Evolutionary conservation across 225 moss, liverwort and hornwort genomes (phyloP).

Genomic region (Polytrichum commune): DNA sequence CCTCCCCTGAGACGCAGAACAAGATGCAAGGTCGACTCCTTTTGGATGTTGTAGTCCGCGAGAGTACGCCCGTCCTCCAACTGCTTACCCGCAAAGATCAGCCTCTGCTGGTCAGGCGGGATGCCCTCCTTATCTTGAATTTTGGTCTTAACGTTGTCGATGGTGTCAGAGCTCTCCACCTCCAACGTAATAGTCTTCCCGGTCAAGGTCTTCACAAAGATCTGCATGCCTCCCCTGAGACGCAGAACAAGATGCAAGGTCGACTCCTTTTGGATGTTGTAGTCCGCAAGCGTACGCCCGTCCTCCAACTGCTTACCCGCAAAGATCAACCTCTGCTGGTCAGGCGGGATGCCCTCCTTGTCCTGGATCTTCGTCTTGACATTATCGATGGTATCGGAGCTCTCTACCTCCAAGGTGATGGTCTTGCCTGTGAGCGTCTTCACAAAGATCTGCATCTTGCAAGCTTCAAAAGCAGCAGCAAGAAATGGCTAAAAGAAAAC

Average conservation of each 20-base stretch:
- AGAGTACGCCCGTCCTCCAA: conserved; percentile 5
- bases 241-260: conserved; percentile 4
- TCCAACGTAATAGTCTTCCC: conserved; percentile 1
- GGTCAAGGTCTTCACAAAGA: conserved; percentile 1
- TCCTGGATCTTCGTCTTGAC: background rate
- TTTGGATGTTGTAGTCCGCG: conserved; percentile 20
- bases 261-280: background rate
- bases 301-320: background rate
- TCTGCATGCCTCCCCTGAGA: background rate
- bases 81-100: conserved; percentile 13
- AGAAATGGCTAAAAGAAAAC: too few species aligned
- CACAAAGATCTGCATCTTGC: too few species aligned
- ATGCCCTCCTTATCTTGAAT: conserved; percentile 22
- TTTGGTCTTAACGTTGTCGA: conserved; percentile 17
- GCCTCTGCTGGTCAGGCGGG: conserved; percentile 19
- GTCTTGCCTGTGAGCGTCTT: background rate
- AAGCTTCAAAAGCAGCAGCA: too few species aligned
- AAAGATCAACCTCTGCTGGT: background rate
- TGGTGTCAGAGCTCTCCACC: conserved; percentile 30
- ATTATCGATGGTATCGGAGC: background rate
- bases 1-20: conserved; percentile 8
- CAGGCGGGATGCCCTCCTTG: background rate
- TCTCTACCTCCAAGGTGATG: background rate
- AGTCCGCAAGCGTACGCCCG: background rate
- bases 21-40: conserved; percentile 10